phyloP scores from a whole-genome alignment of 305 asterid species.

The Withania somnifera region DNA sequence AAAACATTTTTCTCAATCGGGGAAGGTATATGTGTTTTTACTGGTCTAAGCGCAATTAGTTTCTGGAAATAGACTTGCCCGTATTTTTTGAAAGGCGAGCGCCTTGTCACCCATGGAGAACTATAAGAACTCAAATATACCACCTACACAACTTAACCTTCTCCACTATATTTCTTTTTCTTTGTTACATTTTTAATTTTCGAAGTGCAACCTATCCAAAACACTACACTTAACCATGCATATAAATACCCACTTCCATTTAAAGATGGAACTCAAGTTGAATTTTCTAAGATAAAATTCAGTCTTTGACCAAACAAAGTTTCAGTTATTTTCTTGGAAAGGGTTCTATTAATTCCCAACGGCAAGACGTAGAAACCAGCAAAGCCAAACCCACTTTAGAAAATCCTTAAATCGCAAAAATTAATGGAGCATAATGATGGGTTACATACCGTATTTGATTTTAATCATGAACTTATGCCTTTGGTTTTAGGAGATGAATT shows the following conservation, averaged over 20 bases:
- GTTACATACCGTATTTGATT: slow-evolving; percentile 16
- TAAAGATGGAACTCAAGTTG: neutral
- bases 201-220: neutral
- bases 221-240: neutral
- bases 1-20: neutral
- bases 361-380: slow-evolving; percentile 10
- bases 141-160: neutral
- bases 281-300: neutral
- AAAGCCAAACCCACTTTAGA: slow-evolving; percentile 11
- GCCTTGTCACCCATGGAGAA: too few relatives aligned
- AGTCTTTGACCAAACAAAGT: neutral
- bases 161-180: neutral
- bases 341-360: slow-evolving; percentile 2
- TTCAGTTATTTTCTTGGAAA: neutral
- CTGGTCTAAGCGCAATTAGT: neutral
- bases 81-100: neutral
- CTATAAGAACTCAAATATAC: too few relatives aligned
- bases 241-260: neutral
- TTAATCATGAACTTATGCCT: slow-evolving; percentile 25
- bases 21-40: neutral
- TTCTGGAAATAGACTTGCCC: neutral
- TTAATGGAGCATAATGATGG: slow-evolving; percentile 15
- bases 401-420: slow-evolving; percentile 4
- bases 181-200: neutral
- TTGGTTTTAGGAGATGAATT: slow-evolving; percentile 32